Percentiles rank a stretch among this genome's conserved stretches.
Conservation (phyloP, 495 filamentous ascomycete genomes). For the Lasiosphaeris hirsuta region DNA sequence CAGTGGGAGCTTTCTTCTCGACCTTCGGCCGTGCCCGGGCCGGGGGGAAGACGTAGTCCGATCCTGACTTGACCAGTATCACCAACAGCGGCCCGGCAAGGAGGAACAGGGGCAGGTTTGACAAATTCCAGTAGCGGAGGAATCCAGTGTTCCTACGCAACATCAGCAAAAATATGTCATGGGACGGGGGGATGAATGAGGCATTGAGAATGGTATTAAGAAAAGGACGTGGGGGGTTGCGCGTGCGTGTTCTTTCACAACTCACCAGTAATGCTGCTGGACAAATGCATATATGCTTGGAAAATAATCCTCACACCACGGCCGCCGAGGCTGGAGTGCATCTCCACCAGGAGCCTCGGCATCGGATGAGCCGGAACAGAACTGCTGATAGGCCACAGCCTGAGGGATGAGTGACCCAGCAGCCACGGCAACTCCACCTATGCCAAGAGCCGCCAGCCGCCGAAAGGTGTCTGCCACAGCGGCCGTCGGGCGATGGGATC, state of each 20-base stretch:
- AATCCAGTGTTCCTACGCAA: conserved; percentile 73
- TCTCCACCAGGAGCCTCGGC: conserved; percentile 19
- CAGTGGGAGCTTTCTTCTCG: conserved; percentile 4
- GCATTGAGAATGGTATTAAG: background rate
- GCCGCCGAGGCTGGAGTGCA: conserved; percentile 33
- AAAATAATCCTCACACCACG: conserved; percentile 68
- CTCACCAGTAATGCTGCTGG: conserved; percentile 85
- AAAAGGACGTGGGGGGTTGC: background rate
- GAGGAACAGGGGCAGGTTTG: conserved; percentile 85
- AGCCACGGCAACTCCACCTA: conserved; percentile 65
- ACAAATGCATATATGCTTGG: conserved; percentile 93
- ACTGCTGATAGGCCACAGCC: conserved; percentile 66
- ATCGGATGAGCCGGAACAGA: conserved; percentile 48
- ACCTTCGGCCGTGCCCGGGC: background rate
- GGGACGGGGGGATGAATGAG: background rate
- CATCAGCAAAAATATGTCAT: conserved; percentile 1
- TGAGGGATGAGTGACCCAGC: conserved; percentile 70
- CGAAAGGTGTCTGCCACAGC: conserved; percentile 29
- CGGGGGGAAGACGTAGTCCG: conserved; percentile 39
- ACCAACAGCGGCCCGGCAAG: conserved; percentile 74
- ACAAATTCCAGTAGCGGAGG: conserved; percentile 82
- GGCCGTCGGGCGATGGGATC: background rate
- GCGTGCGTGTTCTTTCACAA: background rate
- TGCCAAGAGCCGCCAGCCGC: conserved; percentile 51
- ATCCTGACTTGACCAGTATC: conserved; percentile 61